A percentile compares a stretch with the other conserved stretches of the same genome.
Conservation (phyloP, 1,284 basidiomycete species). For the Coniophora puteana region DNA sequence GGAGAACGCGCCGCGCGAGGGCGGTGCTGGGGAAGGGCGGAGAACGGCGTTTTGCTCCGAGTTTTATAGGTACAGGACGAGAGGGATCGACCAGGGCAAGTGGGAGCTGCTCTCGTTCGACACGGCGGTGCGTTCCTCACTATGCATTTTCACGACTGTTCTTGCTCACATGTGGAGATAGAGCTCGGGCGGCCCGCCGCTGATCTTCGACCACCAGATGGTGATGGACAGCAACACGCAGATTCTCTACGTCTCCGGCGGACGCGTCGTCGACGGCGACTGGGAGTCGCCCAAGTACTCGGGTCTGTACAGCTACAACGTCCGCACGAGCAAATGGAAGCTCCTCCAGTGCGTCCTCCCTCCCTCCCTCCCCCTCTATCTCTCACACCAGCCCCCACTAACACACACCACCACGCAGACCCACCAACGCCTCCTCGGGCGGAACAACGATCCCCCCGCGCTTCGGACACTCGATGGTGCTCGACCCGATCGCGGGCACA, state of each 20-base stretch:
- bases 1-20: constrained; percentile 12
- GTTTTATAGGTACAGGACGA: constrained; percentile 68
- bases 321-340: constrained; percentile 61
- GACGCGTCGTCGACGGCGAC: constrained; percentile 65
- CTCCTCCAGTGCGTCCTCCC: constrained; percentile 51
- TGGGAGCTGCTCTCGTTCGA: constrained; percentile 68
- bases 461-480: constrained; percentile 75
- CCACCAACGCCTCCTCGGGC: too few relatives aligned
- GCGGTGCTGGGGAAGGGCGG: constrained; percentile 16
- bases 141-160: background rate
- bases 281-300: constrained; percentile 57
- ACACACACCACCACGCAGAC: too few relatives aligned
- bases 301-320: constrained; percentile 67
- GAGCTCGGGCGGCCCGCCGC: constrained; percentile 65
- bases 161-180: constrained; percentile 22
- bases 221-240: constrained; percentile 70
- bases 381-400: too few relatives aligned
- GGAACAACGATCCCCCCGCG: too few relatives aligned
- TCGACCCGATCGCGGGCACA: constrained; percentile 53
- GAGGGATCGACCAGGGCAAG: constrained; percentile 52
- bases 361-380: too few relatives aligned
- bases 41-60: constrained; percentile 46
- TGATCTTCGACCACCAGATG: constrained; percentile 83
- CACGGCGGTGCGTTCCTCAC: constrained; percentile 46
- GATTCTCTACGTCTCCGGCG: constrained; percentile 76